These are phyloP conservation scores for Aspergillus brunneoviolaceus DNA, from an alignment of 2,329 filamentous ascomycete species.

Conservation along the genomic window DNA sequence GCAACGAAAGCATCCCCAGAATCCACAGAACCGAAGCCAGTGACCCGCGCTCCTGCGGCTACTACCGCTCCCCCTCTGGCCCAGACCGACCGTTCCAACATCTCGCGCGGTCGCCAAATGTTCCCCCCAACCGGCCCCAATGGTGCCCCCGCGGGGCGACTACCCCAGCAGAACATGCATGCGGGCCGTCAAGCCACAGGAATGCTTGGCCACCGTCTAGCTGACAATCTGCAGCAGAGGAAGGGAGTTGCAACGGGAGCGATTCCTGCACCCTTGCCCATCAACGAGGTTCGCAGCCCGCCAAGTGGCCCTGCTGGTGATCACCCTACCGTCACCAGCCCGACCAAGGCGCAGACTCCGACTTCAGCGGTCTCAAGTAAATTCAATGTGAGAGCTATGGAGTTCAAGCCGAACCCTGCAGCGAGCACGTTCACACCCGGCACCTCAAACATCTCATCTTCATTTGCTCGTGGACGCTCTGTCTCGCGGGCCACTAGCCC, in stretches of 20 bases:
- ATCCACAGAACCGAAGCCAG: constrained; percentile 54
- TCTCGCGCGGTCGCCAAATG: constrained; percentile 47
- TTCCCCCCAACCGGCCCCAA: constrained; percentile 50
- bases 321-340: constrained; percentile 48
- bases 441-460: constrained; percentile 62
- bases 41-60: constrained; percentile 47
- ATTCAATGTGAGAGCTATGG: constrained; percentile 64
- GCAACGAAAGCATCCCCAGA: constrained; percentile 45
- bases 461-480: constrained; percentile 54
- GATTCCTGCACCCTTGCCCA: constrained; percentile 57
- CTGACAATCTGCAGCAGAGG: constrained; percentile 54
- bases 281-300: constrained; percentile 67
- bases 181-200: constrained; percentile 44
- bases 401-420: constrained; percentile 83
- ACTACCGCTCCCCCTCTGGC: constrained; percentile 40
- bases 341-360: constrained; percentile 52
- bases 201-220: constrained; percentile 52
- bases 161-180: constrained; percentile 45
- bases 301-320: constrained; percentile 70
- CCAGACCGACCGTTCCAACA: constrained; percentile 49
- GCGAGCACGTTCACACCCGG: constrained; percentile 78
- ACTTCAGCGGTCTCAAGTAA: constrained; percentile 53
- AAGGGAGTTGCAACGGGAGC: constrained; percentile 42
- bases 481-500: constrained; percentile 50
- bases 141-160: constrained; percentile 41